Conservation (phyloP, 306 rosid genomes). For the Datisca glomerata region DNA sequence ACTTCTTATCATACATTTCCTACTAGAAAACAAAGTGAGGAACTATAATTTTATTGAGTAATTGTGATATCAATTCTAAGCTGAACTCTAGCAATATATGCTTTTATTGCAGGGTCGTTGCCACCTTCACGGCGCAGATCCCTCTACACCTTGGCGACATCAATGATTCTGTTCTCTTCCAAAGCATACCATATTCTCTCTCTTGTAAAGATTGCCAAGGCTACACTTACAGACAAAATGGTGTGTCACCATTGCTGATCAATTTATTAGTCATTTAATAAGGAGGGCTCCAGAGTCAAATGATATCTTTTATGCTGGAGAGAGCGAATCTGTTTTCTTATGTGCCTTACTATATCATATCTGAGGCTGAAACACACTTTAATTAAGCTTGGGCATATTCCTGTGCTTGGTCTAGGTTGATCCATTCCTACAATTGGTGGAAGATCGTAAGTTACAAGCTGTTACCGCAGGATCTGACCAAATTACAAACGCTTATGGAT, state of each 20-base stretch:
- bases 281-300: not conserved
- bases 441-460: slow-evolving; percentile 58
- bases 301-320: not conserved
- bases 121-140: slow-evolving; percentile 86
- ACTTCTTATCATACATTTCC: too few relatives aligned
- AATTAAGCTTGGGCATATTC: slow-evolving; percentile 6
- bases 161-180: slow-evolving; percentile 79
- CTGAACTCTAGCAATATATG: too few relatives aligned
- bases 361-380: slow-evolving; percentile 1
- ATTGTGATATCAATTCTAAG: too few relatives aligned
- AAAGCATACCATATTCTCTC: slow-evolving; percentile 50
- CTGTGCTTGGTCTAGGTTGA: slow-evolving; percentile 43
- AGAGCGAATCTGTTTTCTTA: not conserved
- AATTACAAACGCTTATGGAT: slow-evolving; percentile 41
- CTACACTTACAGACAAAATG: slow-evolving; percentile 37
- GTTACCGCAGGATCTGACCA: slow-evolving; percentile 23
- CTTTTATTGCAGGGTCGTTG: slow-evolving; percentile 46
- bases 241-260: slow-evolving; percentile 23
- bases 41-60: too few relatives aligned
- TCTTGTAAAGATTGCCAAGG: slow-evolving; percentile 39
- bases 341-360: not conserved
- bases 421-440: slow-evolving; percentile 64
- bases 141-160: slow-evolving; percentile 63
- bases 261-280: not conserved
- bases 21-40: too few relatives aligned